A percentile compares a stretch with the other conserved stretches of the same genome.
These are phyloP conservation scores for Cercospora zeina DNA, from an alignment of 2,329 filamentous ascomycete species.

Conservation along the genomic window DNA sequence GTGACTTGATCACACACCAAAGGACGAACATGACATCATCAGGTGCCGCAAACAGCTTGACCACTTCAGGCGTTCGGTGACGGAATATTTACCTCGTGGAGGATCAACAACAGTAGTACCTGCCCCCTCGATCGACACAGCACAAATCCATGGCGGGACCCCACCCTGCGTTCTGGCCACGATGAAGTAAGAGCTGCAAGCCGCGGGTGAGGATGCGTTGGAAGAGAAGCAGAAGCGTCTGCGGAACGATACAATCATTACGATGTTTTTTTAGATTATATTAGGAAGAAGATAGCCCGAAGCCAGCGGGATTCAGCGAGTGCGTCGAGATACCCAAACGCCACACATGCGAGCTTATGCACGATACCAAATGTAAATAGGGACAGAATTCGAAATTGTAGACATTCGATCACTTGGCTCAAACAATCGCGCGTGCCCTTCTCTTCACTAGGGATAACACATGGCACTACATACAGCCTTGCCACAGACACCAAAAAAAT, in stretches of 20 bases:
- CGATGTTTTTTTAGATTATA: not conserved
- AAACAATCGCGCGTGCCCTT: too few species aligned
- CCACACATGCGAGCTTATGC: constrained; percentile 5
- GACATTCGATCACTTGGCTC: not conserved
- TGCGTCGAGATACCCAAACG: not conserved
- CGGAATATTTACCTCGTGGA: not conserved
- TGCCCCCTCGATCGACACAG: not conserved
- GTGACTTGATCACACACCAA: not conserved
- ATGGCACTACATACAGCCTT: not conserved
- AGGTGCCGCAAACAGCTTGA: not conserved
- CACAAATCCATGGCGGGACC: not conserved
- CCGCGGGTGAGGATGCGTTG: not conserved
- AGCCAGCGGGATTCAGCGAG: not conserved
- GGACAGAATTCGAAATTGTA: not conserved
- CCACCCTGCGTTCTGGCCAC: not conserved
- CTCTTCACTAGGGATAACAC: not conserved
- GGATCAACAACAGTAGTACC: not conserved
- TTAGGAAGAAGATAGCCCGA: not conserved
- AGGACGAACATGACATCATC: not conserved
- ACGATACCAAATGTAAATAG: not conserved
- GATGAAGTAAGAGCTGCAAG: not conserved
- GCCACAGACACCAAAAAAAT: not conserved
- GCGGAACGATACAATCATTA: not conserved
- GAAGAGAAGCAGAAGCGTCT: not conserved
- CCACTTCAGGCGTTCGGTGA: not conserved